Conservation (phyloP, 352 stramenopile genomes). For the Phytophthora fragariaefolia region DNA sequence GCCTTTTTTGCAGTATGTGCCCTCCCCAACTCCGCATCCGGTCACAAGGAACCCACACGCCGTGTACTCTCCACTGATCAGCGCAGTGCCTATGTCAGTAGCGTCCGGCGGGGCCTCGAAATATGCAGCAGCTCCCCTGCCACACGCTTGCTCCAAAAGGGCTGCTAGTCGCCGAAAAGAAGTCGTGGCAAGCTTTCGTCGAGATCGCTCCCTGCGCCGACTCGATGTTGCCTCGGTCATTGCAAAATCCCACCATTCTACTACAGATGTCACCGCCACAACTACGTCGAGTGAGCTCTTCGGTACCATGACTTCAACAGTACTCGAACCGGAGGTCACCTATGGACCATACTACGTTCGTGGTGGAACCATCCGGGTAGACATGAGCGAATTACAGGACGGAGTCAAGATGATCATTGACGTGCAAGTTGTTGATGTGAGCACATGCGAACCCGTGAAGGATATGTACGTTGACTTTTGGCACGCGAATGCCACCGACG, state of each 20-base stretch:
- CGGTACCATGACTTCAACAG: neutral
- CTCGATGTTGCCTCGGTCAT: constrained; percentile 11
- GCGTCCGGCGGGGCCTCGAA: constrained; percentile 7
- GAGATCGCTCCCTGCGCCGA: too few relatives aligned
- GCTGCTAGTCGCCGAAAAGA: too few relatives aligned
- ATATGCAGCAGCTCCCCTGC: constrained; percentile 5
- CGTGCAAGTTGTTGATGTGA: constrained; percentile 34
- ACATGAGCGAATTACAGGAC: constrained; percentile 27
- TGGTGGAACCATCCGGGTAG: constrained; percentile 27
- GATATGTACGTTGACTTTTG: constrained; percentile 33
- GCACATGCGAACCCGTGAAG: constrained; percentile 26
- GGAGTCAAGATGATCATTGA: constrained; percentile 30
- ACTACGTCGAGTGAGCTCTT: constrained; percentile 24
- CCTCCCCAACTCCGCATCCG: constrained; percentile 1
- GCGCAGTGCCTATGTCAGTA: constrained; percentile 20
- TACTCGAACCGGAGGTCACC: constrained; percentile 27
- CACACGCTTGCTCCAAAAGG: constrained; percentile 23
- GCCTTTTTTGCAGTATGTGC: constrained; percentile 8
- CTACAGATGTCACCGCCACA: constrained; percentile 3
- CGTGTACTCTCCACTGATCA: constrained; percentile 14
- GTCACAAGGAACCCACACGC: constrained; percentile 8
- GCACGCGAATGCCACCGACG: constrained; percentile 33
- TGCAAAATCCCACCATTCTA: constrained; percentile 25
- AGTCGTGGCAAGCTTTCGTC: too few relatives aligned
- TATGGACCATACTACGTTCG: constrained; percentile 35